These are phyloP conservation scores for Punica granatum DNA, from an alignment of 345 rosid genomes.

Conservation along the genomic window DNA sequence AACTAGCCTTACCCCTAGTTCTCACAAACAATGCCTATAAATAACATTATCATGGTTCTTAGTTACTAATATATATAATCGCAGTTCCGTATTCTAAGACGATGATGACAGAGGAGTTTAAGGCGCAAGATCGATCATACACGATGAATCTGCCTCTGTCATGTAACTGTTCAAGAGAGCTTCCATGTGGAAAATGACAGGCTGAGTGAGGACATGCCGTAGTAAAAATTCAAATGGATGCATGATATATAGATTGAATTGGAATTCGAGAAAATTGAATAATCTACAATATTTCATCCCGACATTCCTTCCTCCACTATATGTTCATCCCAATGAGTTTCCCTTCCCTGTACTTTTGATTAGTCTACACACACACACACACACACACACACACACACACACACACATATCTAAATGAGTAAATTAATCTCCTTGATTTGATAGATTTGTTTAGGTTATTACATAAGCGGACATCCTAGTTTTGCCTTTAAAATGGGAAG, in stretches of 20 bases:
- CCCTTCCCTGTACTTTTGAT: neutral
- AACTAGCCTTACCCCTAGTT: too few relatives aligned
- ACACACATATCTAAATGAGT: too few relatives aligned
- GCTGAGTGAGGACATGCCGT: neutral
- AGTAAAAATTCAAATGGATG: too few relatives aligned
- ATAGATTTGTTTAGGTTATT: too few relatives aligned
- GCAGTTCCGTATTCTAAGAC: too few relatives aligned
- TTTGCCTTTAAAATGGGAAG: neutral
- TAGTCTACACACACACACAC: too few relatives aligned
- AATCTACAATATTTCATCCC: neutral
- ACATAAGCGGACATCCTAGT: neutral
- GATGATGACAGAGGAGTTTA: neutral
- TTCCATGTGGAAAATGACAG: neutral
- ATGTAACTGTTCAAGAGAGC: neutral
- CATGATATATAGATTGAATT: too few relatives aligned
- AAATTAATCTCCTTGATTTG: neutral
- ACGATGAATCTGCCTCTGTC: neutral
- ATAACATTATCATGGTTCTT: too few relatives aligned
- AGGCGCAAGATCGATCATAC: neutral
- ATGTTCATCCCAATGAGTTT: neutral
- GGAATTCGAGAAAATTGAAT: too few relatives aligned
- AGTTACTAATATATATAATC: too few relatives aligned
- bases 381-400: too few relatives aligned
- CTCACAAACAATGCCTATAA: too few relatives aligned
- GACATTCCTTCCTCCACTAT: neutral